Conservation (phyloP, 495 filamentous ascomycete genomes). For the Bombardia bombarda region DNA sequence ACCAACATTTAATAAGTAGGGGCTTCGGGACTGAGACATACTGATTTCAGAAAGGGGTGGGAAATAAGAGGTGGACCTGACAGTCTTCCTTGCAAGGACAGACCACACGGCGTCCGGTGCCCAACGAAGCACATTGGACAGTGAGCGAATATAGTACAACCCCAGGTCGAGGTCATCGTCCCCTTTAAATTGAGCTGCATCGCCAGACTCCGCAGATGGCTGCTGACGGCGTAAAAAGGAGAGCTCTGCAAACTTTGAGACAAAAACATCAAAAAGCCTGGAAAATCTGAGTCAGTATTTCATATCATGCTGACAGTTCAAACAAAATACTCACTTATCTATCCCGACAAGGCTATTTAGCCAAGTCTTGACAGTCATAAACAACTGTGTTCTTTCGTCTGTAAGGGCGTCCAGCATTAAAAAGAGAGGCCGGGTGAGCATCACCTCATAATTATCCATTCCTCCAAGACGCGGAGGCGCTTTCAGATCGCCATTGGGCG, state of each 20-base stretch:
- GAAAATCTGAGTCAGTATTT: too few relatives aligned
- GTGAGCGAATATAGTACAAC: constrained; percentile 67
- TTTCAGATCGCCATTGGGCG: constrained; percentile 42
- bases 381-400: constrained; percentile 66
- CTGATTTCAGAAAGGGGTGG: constrained; percentile 35
- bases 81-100: constrained; percentile 43
- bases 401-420: constrained; percentile 71
- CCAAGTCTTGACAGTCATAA: constrained; percentile 73
- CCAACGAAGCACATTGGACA: constrained; percentile 62
- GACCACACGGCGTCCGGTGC: constrained; percentile 54
- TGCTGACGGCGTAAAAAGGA: constrained; percentile 40
- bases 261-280: constrained; percentile 50
- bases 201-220: neutral
- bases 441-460: constrained; percentile 50
- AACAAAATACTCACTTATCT: constrained; percentile 50
- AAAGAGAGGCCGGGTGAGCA: constrained; percentile 77
- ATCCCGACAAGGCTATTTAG: constrained; percentile 65
- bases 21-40: constrained; percentile 19
- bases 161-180: constrained; percentile 68
- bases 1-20: neutral
- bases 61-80: constrained; percentile 29
- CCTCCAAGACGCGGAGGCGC: constrained; percentile 37
- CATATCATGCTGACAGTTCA: too few relatives aligned
- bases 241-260: constrained; percentile 45
- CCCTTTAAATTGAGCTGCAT: constrained; percentile 16